Percentiles rank a stretch among this genome's conserved stretches.
Evolutionary conservation across 2,329 filamentous ascomycete species (phyloP).

Genomic region (Westerdykella sp.): DNA sequence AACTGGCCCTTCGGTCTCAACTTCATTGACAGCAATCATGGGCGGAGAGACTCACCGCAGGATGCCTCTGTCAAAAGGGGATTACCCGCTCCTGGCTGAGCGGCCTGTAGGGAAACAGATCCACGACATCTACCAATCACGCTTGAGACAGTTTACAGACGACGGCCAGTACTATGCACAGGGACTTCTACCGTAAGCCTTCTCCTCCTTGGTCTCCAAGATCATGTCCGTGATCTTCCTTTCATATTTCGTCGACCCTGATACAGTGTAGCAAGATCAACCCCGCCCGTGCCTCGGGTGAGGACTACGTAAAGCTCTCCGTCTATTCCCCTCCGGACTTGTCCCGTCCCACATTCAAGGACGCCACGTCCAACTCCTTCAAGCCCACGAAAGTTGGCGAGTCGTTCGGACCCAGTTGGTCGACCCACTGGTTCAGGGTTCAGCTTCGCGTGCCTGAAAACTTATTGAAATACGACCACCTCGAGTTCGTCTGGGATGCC

Average conservation of each 20-base stretch:
- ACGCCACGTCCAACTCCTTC: constrained; percentile 73
- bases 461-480: constrained; percentile 66
- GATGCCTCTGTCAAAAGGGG: constrained; percentile 19
- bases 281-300: constrained; percentile 61
- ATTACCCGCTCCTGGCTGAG: constrained; percentile 31
- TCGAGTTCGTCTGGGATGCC: constrained; percentile 97
- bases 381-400: constrained; percentile 66
- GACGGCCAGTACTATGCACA: constrained; percentile 64
- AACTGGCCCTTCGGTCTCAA: neutral
- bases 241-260: neutral
- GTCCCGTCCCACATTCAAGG: constrained; percentile 75
- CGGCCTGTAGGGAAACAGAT: constrained; percentile 50
- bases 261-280: constrained; percentile 58
- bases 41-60: constrained; percentile 31
- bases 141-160: constrained; percentile 74
- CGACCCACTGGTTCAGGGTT: constrained; percentile 95
- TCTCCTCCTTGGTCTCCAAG: neutral
- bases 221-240: neutral
- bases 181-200: constrained; percentile 63
- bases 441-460: constrained; percentile 68
- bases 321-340: constrained; percentile 79
- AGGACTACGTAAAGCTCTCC: constrained; percentile 73
- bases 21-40: constrained; percentile 17
- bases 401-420: constrained; percentile 89
- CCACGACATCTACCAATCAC: constrained; percentile 74